Conservation (phyloP, 179 eudicot genomes). For the Patellifolia procumbens region DNA sequence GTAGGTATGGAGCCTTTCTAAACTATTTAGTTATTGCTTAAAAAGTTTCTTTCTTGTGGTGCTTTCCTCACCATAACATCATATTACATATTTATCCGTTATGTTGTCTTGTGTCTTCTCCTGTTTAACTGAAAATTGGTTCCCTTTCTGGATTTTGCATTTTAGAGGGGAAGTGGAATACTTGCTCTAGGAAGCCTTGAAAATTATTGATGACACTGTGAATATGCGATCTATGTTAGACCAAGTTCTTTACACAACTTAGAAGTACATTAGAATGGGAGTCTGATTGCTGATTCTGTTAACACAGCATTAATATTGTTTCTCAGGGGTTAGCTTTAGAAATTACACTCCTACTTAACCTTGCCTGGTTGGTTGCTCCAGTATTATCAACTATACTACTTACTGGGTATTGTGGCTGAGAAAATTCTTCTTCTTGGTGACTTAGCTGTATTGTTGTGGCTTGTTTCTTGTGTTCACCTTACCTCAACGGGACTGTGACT, state of each 20-base stretch:
- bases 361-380: not conserved
- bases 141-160: not conserved
- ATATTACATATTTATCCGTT: not conserved
- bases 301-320: not conserved
- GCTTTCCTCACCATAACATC: constrained; percentile 1
- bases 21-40: not conserved
- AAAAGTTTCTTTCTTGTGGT: not conserved
- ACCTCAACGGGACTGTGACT: not conserved
- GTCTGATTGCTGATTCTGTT: not conserved
- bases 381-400: not conserved
- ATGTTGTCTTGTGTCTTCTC: not conserved
- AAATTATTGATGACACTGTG: not conserved
- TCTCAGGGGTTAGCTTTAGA: not conserved
- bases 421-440: not conserved
- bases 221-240: not conserved
- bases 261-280: not conserved
- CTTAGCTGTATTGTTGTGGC: not conserved
- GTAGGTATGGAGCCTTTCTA: not conserved
- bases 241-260: not conserved
- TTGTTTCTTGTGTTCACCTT: not conserved
- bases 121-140: not conserved
- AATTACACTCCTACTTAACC: not conserved
- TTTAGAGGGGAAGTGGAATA: not conserved
- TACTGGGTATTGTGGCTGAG: not conserved
- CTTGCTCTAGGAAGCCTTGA: not conserved